Evolutionary conservation across 192 early-diverging fungal genomes (phyloP).

Genomic region (Lobosporangium transversale): DNA sequence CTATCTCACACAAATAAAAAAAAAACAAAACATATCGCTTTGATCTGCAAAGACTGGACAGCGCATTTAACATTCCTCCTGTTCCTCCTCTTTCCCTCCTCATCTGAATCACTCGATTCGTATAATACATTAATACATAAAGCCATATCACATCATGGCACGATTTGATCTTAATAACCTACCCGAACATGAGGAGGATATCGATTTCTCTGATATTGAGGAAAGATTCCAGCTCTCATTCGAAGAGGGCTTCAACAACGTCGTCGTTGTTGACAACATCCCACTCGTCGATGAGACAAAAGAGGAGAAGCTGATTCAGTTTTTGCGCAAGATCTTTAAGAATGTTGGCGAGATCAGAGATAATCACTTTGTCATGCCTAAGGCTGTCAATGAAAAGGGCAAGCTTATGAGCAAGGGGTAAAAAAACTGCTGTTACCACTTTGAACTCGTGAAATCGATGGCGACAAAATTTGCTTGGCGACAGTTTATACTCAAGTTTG

Average conservation of each 20-base stretch:
- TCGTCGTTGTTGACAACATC: slow-evolving; percentile 93
- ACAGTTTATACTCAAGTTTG: too few relatives aligned
- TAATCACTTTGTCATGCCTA: slow-evolving; percentile 90
- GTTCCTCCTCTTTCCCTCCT: too few relatives aligned
- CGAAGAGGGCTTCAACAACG: slow-evolving; percentile 80
- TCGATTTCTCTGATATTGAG: slow-evolving; percentile 95
- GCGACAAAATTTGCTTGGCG: too few relatives aligned
- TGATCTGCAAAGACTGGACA: too few relatives aligned
- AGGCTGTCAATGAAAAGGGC: slow-evolving; percentile 70
- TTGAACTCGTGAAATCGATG: too few relatives aligned
- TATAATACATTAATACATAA: too few relatives aligned
- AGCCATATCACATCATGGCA: slow-evolving; percentile 38
- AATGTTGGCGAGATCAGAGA: slow-evolving; percentile 84
- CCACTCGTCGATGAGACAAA: slow-evolving; percentile 90
- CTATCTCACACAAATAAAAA: too few relatives aligned
- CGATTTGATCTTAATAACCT: slow-evolving; percentile 69
- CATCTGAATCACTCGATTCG: too few relatives aligned
- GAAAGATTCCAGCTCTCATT: slow-evolving; percentile 74
- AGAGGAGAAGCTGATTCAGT: slow-evolving; percentile 81
- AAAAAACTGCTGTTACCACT: background rate
- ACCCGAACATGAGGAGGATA: slow-evolving; percentile 75
- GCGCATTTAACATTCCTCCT: too few relatives aligned
- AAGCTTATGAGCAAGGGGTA: slow-evolving; percentile 85
- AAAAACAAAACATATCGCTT: too few relatives aligned
- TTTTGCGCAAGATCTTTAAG: slow-evolving; percentile 83